phyloP scores from a whole-genome alignment of 331 rosid genomes.

The Quercus tomentella region DNA sequence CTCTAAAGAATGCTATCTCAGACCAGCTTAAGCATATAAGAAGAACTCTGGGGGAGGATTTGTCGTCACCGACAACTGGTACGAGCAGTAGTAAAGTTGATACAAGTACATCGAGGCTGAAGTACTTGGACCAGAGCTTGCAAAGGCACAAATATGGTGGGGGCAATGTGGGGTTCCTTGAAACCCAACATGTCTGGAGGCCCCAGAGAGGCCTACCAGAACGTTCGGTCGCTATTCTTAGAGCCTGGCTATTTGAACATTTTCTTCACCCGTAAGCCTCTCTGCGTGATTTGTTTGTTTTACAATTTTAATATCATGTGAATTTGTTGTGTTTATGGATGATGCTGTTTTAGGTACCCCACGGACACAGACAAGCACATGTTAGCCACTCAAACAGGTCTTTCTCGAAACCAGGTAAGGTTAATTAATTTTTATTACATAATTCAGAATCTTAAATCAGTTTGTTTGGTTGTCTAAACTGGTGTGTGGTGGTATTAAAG shows the following conservation, averaged over 20 bases:
- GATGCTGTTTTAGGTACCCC: constrained; percentile 69
- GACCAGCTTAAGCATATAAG: constrained; percentile 56
- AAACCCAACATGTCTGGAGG: constrained; percentile 73
- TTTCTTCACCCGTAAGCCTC: constrained; percentile 96
- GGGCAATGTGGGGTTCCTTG: constrained; percentile 36
- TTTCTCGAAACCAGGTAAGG: constrained; percentile 94
- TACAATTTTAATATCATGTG: not conserved
- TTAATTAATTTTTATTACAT: constrained; percentile 12
- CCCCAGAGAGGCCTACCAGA: constrained; percentile 97
- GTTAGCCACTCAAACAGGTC: constrained; percentile 93
- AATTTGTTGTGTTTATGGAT: not conserved
- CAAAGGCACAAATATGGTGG: constrained; percentile 45
- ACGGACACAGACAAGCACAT: constrained; percentile 94
- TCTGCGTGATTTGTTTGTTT: not conserved
- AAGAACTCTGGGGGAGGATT: constrained; percentile 55
- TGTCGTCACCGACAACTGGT: constrained; percentile 31
- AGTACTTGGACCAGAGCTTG: constrained; percentile 54
- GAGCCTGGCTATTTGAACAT: constrained; percentile 96
- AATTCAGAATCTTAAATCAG: not conserved
- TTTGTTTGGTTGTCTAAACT: not conserved
- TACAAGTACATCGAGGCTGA: constrained; percentile 30
- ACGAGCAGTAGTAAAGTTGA: constrained; percentile 32
- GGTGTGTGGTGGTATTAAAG: no score
- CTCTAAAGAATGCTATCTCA: constrained; percentile 54
- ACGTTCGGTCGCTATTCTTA: constrained; percentile 75